phyloP scores from a whole-genome alignment of 306 rosid genomes.

The Chamaecrista fasciculata region DNA sequence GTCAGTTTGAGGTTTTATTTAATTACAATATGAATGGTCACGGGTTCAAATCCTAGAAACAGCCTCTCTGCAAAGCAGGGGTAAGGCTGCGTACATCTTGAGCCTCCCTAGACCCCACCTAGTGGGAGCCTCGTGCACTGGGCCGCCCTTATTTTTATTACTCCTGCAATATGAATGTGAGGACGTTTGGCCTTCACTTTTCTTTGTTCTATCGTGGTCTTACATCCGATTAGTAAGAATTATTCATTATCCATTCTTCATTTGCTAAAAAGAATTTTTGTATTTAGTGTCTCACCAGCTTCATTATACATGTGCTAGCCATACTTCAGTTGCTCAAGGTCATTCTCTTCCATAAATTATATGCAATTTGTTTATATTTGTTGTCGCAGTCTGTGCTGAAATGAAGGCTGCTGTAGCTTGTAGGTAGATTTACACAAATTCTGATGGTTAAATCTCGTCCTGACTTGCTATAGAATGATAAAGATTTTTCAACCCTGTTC shows the following conservation, averaged over 20 bases:
- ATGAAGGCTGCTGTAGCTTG: background rate
- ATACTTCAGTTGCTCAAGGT: background rate
- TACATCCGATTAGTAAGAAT: too few relatives aligned
- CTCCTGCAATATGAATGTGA: too few relatives aligned
- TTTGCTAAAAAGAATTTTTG: background rate
- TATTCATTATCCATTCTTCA: background rate
- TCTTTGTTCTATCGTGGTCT: too few relatives aligned
- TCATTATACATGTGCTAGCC: background rate
- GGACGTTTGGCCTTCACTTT: too few relatives aligned
- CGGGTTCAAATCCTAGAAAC: too few relatives aligned
- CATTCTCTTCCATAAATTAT: background rate
- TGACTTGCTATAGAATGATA: background rate
- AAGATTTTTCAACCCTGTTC: background rate
- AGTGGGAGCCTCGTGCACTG: too few relatives aligned
- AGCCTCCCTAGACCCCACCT: too few relatives aligned
- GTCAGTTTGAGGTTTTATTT: background rate
- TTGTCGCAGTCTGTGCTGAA: background rate
- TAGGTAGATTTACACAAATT: background rate
- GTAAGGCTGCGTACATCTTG: too few relatives aligned
- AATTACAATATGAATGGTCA: too few relatives aligned
- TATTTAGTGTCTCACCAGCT: background rate
- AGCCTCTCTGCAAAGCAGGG: too few relatives aligned
- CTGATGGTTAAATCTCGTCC: background rate
- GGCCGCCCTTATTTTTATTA: too few relatives aligned
- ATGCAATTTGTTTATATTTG: background rate